Evolutionary conservation across 2,329 filamentous ascomycete species (phyloP), one percentile per base, ranked within the genome.

Genomic region (Penicillium sp.): DNA sequence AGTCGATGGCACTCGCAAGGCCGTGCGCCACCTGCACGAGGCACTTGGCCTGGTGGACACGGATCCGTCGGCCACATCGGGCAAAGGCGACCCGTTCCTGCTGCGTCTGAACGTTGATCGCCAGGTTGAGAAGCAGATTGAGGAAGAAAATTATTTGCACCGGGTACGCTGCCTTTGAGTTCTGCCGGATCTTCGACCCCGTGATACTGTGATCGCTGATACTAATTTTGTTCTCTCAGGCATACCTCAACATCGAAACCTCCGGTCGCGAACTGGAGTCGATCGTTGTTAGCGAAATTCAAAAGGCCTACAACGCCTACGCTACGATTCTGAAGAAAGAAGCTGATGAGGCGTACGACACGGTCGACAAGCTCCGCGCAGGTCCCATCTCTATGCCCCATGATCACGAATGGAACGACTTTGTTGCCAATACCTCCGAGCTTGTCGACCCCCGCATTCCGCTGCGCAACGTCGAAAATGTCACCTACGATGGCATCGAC

Each of bases 101-200:
- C 76, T 97, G 47, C 85, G 87, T 49, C 73, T 97, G 42, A 82
- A 82, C 18, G 91, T 95, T 5, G 93, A 98, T 65, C 83, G 86
- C 47, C 90, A 95, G 68, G 78, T 98, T 27, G 90, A 95, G 69
- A 86, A 83, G 62, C 93, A 97, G 69, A 83, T 98, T 47, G 88
- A 95, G 57, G 93, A 98, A 68, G 93, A 98, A 66, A 97, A 97
- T 65, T 98, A 98, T 63, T 73, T 98, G 13, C 93, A 97, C 65
- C 81, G 90, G 71, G 88, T 90, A 72, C 69, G 81, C 66, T n/a
- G 32, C 36, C 33, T 36, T 25, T 9, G 12, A 4, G 25, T 29
- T 13, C 3, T 25, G 18, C 18, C 3, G 18, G 1, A 28, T 36
- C n/a, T 40, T 9, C n/a, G n/a, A n/a, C 12, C n/a, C 24, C 5